Conservation (phyloP, 352 stramenopile genomes). For the Thalassiosira sp. region DNA sequence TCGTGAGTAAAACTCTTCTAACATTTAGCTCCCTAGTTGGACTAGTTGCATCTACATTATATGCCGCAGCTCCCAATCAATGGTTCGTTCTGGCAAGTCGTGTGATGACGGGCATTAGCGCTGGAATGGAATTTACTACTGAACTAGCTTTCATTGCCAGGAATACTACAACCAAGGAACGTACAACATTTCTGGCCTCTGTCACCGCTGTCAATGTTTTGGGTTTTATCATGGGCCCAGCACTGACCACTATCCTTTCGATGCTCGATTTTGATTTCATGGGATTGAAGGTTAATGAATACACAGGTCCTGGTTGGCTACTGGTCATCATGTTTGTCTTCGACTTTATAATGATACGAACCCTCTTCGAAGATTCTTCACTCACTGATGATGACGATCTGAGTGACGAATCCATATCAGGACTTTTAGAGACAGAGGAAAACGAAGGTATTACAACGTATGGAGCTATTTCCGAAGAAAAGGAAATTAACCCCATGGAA, state of each 20-base stretch:
- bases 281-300: slow-evolving; percentile 27
- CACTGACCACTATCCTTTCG: slow-evolving; percentile 8
- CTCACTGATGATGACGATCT: slow-evolving; percentile 5
- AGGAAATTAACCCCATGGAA: background rate
- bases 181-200: slow-evolving; percentile 22
- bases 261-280: slow-evolving; percentile 27
- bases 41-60: slow-evolving; percentile 14
- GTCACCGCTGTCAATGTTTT: slow-evolving; percentile 28
- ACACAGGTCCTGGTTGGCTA: slow-evolving; percentile 29
- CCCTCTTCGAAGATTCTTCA: slow-evolving; percentile 16
- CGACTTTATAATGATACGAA: slow-evolving; percentile 20
- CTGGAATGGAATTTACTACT: slow-evolving; percentile 33
- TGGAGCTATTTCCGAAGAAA: slow-evolving; percentile 13
- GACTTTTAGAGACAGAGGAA: background rate
- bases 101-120: slow-evolving; percentile 16
- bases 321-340: slow-evolving; percentile 27
- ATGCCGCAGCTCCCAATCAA: slow-evolving; percentile 12
- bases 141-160: slow-evolving; percentile 26
- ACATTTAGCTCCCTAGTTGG: slow-evolving; percentile 16
- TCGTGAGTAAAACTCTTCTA: slow-evolving; percentile 20
- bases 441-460: background rate
- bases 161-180: slow-evolving; percentile 19
- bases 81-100: slow-evolving; percentile 10
- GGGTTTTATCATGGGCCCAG: slow-evolving; percentile 33
- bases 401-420: background rate